Conservation (phyloP, 805 yeast genomes). For the Wickerhamiella spandovensis region DNA sequence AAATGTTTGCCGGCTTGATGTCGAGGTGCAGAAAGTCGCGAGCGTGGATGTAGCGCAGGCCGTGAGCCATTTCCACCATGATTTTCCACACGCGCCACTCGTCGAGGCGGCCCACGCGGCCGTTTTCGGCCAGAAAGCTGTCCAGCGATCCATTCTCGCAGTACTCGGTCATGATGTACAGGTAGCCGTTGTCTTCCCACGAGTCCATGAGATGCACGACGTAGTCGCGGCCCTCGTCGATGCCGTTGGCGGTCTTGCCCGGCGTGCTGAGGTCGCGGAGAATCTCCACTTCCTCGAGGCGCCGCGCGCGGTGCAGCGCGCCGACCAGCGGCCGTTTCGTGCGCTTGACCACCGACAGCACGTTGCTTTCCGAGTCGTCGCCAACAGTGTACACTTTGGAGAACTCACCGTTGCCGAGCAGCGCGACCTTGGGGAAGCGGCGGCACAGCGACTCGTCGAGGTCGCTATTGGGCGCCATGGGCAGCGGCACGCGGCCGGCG, state of each 20-base stretch:
- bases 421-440: slow-evolving; percentile 47
- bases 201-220: slow-evolving; percentile 68
- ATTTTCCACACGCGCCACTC: slow-evolving; percentile 99
- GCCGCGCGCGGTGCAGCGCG: slow-evolving; percentile 41
- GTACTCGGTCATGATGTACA: slow-evolving; percentile 86
- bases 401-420: slow-evolving; percentile 79
- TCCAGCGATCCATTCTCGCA: slow-evolving; percentile 91
- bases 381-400: slow-evolving; percentile 71
- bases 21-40: slow-evolving; percentile 74
- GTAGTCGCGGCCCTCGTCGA: slow-evolving; percentile 57
- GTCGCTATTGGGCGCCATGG: background rate
- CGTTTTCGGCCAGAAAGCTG: slow-evolving; percentile 64
- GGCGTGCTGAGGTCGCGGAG: slow-evolving; percentile 21
- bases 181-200: slow-evolving; percentile 63
- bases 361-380: slow-evolving; percentile 8
- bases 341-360: slow-evolving; percentile 72
- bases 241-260: slow-evolving; percentile 17
- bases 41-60: slow-evolving; percentile 67
- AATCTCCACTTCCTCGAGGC: slow-evolving; percentile 65
- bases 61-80: slow-evolving; percentile 63
- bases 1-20: slow-evolving; percentile 87
- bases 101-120: slow-evolving; percentile 64
- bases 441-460: background rate
- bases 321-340: slow-evolving; percentile 55
- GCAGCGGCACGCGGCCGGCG: background rate